phyloP scores from a whole-genome alignment of 2,329 filamentous ascomycete genomes.

The Diaporthe citrichinensis region DNA sequence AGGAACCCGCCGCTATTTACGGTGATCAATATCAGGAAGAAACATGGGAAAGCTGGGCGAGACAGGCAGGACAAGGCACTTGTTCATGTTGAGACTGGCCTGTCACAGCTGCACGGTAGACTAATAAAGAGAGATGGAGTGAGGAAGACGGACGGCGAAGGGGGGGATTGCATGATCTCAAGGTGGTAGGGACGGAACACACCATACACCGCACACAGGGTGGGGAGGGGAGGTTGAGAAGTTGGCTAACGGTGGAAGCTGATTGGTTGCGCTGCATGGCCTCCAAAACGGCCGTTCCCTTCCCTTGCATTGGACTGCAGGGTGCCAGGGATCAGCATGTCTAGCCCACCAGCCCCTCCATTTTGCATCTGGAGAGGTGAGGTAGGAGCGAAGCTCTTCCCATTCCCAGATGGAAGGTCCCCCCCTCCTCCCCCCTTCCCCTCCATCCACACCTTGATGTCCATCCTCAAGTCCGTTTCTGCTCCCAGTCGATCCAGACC shows the following conservation, averaged over 20 bases:
- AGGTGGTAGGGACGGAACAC: not conserved
- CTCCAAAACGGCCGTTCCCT: conserved; percentile 27
- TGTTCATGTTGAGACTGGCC: conserved; percentile 30
- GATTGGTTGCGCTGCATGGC: conserved; percentile 22
- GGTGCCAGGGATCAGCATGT: conserved; percentile 12
- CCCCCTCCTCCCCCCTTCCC: not conserved
- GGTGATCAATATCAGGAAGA: conserved; percentile 13
- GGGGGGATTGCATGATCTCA: not conserved
- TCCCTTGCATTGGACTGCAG: conserved; percentile 34
- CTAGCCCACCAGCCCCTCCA: conserved; percentile 32
- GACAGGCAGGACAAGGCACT: conserved; percentile 19
- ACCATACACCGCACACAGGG: conserved; percentile 7
- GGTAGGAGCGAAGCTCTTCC: not conserved
- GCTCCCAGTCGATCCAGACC: not conserved
- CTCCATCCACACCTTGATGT: conserved; percentile 11
- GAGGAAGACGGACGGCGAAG: not conserved
- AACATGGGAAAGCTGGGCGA: conserved; percentile 20
- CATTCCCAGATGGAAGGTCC: not conserved
- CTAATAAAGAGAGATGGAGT: not conserved
- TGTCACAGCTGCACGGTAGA: not conserved
- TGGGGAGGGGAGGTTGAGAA: not conserved
- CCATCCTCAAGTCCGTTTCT: conserved; percentile 12
- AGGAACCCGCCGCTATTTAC: conserved; percentile 21
- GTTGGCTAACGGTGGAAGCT: not conserved
- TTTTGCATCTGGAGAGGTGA: conserved; percentile 22